A percentile compares a stretch with the other conserved stretches of the same genome.
phyloP scores from a whole-genome alignment of 352 stramenopile genomes.

The Pythium guiyangense region DNA sequence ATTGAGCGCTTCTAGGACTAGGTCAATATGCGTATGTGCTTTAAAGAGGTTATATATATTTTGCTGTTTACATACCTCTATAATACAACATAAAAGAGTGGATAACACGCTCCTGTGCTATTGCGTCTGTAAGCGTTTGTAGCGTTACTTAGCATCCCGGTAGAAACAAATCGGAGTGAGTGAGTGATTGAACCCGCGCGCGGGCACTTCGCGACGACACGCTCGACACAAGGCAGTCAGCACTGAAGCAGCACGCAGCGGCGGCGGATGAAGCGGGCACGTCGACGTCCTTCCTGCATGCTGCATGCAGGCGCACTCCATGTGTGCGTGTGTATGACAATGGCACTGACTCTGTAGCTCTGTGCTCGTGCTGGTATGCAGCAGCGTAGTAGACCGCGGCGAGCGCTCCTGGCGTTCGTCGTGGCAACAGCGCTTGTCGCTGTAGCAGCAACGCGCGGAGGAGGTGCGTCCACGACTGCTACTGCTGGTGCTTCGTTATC shows the following conservation, averaged over 20 bases:
- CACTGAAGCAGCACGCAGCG: neutral
- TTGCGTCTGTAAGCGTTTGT: too few relatives aligned
- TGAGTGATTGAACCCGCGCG: neutral
- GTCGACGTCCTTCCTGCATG: neutral
- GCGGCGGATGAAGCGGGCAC: neutral
- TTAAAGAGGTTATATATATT: too few relatives aligned
- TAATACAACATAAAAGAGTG: too few relatives aligned
- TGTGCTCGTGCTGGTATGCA: neutral
- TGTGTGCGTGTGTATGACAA: neutral
- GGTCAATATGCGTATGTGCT: too few relatives aligned
- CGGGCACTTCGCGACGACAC: neutral
- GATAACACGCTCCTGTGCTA: too few relatives aligned
- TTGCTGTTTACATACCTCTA: too few relatives aligned
- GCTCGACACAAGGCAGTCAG: neutral
- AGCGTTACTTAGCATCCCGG: too few relatives aligned
- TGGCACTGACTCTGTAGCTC: neutral
- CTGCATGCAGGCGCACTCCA: too few relatives aligned
- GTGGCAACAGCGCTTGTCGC: conserved; percentile 10
- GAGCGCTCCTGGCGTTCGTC: conserved; percentile 3
- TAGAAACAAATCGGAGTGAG: neutral
- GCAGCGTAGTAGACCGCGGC: conserved; percentile 8
- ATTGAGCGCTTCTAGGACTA: too few relatives aligned
- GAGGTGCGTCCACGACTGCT: conserved; percentile 4
- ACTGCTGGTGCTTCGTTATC: too few relatives aligned
- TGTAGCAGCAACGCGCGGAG: neutral